phyloP scores from a whole-genome alignment of 441 rosid genomes.

The Flueggea neowawraea region DNA sequence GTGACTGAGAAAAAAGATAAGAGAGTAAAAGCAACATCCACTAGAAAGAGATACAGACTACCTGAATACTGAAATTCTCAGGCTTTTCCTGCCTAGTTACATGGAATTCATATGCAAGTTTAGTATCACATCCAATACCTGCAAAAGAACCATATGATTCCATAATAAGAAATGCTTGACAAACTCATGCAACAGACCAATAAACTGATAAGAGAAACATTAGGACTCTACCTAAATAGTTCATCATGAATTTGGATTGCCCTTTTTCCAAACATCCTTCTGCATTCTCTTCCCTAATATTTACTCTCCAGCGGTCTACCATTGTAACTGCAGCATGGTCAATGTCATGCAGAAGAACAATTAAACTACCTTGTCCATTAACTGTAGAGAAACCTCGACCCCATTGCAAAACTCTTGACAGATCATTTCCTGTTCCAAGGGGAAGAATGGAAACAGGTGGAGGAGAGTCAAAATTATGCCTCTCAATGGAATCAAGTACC shows the following conservation, averaged over 20 bases:
- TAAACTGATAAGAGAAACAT: neutral
- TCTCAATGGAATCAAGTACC: conserved; percentile 71
- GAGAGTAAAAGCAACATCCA: neutral
- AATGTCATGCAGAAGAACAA: conserved; percentile 52
- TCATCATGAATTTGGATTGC: conserved; percentile 60
- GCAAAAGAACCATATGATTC: conserved; percentile 8
- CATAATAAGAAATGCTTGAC: conserved; percentile 11
- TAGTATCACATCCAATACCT: conserved; percentile 82
- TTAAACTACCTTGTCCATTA: conserved; percentile 53
- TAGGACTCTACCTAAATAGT: conserved; percentile 51
- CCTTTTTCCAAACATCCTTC: conserved; percentile 28
- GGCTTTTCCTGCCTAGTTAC: conserved; percentile 62
- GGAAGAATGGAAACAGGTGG: conserved; percentile 77
- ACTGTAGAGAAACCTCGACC: conserved; percentile 58
- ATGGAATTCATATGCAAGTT: conserved; percentile 76
- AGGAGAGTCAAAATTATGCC: conserved; percentile 53
- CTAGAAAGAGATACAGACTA: conserved; percentile 11
- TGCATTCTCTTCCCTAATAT: conserved; percentile 24
- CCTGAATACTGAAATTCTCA: conserved; percentile 66
- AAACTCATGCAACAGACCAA: conserved; percentile 12
- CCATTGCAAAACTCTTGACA: conserved; percentile 69
- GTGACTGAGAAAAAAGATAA: neutral
- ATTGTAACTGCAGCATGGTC: conserved; percentile 66
- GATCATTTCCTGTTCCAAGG: conserved; percentile 74
- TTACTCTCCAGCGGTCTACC: conserved; percentile 73